Evolutionary conservation across 1,284 basidiomycete genomes (phyloP).

Genomic region (Meira miltonrushii): DNA sequence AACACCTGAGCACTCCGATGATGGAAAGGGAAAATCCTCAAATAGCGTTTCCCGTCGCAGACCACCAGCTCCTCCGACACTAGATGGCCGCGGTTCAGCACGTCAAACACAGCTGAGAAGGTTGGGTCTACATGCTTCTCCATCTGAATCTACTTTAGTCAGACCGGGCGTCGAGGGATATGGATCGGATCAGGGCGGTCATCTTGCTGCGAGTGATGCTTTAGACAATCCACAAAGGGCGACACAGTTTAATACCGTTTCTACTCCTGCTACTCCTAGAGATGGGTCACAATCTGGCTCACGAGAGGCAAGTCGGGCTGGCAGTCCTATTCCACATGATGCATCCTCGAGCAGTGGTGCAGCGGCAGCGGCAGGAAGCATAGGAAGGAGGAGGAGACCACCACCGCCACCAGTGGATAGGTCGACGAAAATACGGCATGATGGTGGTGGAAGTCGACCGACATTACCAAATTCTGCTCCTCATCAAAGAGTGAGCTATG

Average conservation of each 20-base stretch:
- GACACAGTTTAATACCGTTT: background rate
- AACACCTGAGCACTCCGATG: too few relatives aligned
- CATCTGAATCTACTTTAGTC: background rate
- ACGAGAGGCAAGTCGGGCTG: background rate
- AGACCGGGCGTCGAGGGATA: too few relatives aligned
- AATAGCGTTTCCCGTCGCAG: background rate
- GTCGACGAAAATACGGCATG: background rate
- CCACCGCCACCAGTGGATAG: slow-evolving; percentile 4
- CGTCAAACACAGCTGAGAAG: background rate
- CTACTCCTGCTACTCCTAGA: background rate
- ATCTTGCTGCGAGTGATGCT: too few relatives aligned
- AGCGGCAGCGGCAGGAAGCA: too few relatives aligned
- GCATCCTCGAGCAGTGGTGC: background rate
- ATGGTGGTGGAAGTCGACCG: background rate
- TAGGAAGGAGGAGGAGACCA: slow-evolving; percentile 2
- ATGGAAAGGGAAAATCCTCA: too few relatives aligned
- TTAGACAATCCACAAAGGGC: background rate
- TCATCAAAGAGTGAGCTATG: background rate
- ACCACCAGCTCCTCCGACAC: background rate
- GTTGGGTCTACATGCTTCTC: background rate
- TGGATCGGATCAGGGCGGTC: background rate
- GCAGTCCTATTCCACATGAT: background rate
- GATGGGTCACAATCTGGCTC: background rate
- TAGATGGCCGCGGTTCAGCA: background rate
- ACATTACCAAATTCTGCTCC: background rate